Percentiles rank a stretch among this genome's conserved stretches.
Evolutionary conservation across 1,284 basidiomycete species (phyloP).

Genomic region (Somion occarium): DNA sequence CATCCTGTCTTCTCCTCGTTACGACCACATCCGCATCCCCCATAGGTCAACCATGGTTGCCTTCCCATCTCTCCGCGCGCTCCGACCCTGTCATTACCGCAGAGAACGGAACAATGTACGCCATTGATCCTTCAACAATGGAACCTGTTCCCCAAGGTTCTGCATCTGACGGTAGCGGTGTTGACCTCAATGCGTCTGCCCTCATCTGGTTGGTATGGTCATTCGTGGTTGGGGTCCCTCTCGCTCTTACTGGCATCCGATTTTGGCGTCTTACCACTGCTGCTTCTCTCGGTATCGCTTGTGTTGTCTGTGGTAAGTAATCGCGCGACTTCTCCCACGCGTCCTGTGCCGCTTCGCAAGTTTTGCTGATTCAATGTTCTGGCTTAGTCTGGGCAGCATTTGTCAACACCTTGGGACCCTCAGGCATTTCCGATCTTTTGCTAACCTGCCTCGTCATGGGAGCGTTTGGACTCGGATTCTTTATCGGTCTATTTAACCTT

Average conservation of each 20-base stretch:
- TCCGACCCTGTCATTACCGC: constrained; percentile 28
- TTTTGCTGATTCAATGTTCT: constrained; percentile 7
- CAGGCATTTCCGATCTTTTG: constrained; percentile 46
- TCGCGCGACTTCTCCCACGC: constrained; percentile 1
- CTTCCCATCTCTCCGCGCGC: background rate
- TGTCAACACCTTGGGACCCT: constrained; percentile 45
- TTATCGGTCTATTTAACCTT: constrained; percentile 46
- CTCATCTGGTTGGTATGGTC: constrained; percentile 54
- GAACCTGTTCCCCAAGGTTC: constrained; percentile 44
- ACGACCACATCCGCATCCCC: background rate
- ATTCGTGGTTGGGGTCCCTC: constrained; percentile 45
- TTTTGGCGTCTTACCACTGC: constrained; percentile 52
- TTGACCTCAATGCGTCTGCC: constrained; percentile 41
- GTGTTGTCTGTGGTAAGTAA: constrained; percentile 42
- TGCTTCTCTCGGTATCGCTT: constrained; percentile 44
- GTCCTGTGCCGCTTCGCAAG: constrained; percentile 1
- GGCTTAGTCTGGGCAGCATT: constrained; percentile 54
- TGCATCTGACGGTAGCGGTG: constrained; percentile 56
- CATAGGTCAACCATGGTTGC: background rate
- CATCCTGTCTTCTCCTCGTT: background rate
- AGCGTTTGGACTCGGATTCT: constrained; percentile 46
- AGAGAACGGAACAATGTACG: constrained; percentile 35
- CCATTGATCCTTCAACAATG: constrained; percentile 41
- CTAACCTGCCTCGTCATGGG: constrained; percentile 44
- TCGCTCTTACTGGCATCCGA: constrained; percentile 51